phyloP scores from a whole-genome alignment of 306 rosid genomes.

The Acmispon strigosus region DNA sequence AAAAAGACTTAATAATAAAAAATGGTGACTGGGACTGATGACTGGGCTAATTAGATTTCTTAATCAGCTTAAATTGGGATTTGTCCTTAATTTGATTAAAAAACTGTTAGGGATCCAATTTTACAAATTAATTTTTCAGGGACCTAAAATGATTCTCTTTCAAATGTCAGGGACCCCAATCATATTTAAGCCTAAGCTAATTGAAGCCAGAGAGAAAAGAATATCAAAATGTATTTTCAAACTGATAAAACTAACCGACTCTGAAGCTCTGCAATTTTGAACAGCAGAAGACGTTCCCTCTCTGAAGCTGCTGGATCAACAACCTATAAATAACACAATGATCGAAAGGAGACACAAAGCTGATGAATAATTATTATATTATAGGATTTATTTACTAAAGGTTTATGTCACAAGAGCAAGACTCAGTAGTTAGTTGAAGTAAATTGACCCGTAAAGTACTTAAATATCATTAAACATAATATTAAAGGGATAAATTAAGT shows the following conservation, averaged over 20 bases:
- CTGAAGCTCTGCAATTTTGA: slow-evolving; percentile 62
- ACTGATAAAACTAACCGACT: slow-evolving; percentile 39
- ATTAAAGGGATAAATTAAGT: neutral
- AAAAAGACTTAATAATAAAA: too few relatives aligned
- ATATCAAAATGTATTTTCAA: neutral
- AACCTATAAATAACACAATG: slow-evolving; percentile 32
- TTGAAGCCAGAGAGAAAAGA: neutral
- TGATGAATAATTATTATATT: neutral
- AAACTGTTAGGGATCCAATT: too few relatives aligned
- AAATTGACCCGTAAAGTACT: neutral
- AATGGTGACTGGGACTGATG: too few relatives aligned
- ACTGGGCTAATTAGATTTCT: too few relatives aligned
- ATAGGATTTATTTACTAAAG: neutral
- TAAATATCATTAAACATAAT: neutral
- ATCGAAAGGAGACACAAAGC: neutral
- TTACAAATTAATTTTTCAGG: too few relatives aligned
- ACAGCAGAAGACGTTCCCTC: slow-evolving; percentile 56
- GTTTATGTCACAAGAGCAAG: neutral
- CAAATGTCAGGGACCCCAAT: too few relatives aligned
- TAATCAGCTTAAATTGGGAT: too few relatives aligned
- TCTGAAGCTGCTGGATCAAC: slow-evolving; percentile 52
- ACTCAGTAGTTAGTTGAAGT: neutral
- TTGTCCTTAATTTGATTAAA: too few relatives aligned
- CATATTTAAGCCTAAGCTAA: too few relatives aligned
- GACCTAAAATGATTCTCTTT: too few relatives aligned